Base-by-base conservation (phyloP, 495 filamentous ascomycete species). In the Neurospora sp. region DNA sequence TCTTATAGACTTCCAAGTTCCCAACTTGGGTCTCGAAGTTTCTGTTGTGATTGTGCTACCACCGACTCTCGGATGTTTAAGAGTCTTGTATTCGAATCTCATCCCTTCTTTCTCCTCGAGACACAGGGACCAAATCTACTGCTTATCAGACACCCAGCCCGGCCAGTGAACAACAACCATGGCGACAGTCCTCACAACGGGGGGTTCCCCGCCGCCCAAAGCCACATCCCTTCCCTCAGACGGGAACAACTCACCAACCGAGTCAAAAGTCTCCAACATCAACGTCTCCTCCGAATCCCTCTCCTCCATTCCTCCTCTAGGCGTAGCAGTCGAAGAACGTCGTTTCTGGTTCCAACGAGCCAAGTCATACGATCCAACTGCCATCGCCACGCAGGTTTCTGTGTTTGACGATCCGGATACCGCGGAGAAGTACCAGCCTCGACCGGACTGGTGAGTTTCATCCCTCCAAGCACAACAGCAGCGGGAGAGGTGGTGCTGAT, bases 301-400 rank as follows among this genome's bases (percentile, higher is more conserved):
- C 6, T 74, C 69, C 42, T 74, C 73, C 1, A 75, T 81, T 5
- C 80, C 79, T 8, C 79, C 83, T 5, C 77, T 86, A 13, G 85
- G 84, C 13, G 80, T 76, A 3, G 76, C 82, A 1, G 39, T 77
- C n/a, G 76, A 81, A 13, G 81, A 80, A 75, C 83, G 79, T 48
- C 78, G 81, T 4, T 86, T 86, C 73, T 86, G 80, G 79, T 86
- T 81, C 54, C 84, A 86, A 66, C 80, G 84, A 34, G 69, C 48
- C 8, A 82, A 75, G 34, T 73, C 72, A 0, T 85, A 85, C 69
- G 87, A 91, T 70, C 81, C 82, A 1, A 80, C 87, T 69, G 85
- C 85, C 39, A 86, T 90, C 48, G 90, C 90, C 0, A 91, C 89
- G 0, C 85, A 86, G 77, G 81, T 79, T 75, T 69, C 81, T n/a